phyloP scores from a whole-genome alignment of 441 rosid species.

The Viola pubescens region DNA sequence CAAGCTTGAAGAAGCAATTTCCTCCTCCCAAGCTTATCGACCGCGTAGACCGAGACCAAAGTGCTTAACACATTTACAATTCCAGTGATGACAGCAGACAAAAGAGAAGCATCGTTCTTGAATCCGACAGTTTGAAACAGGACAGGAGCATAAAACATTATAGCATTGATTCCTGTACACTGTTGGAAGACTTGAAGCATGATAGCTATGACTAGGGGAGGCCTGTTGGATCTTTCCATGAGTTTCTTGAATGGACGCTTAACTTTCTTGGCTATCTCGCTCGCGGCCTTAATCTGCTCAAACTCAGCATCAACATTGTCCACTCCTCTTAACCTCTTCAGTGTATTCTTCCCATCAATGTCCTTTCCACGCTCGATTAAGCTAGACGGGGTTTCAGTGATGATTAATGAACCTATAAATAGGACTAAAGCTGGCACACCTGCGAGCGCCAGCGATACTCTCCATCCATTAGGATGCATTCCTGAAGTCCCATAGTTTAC shows the following conservation, averaged over 20 bases:
- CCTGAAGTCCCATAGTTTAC: conserved; percentile 31
- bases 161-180: conserved; percentile 15
- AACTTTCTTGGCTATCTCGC: background rate
- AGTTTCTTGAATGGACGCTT: conserved; percentile 5
- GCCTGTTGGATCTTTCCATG: background rate
- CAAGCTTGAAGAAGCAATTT: conserved; percentile 5
- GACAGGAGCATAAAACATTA: conserved; percentile 16
- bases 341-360: conserved; percentile 8
- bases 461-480: conserved; percentile 33
- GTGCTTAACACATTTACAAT: conserved; percentile 1
- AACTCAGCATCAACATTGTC: conserved; percentile 18
- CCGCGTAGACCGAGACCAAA: conserved; percentile 3
- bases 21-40: conserved; percentile 7
- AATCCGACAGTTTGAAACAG: conserved; percentile 14
- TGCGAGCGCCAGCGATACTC: conserved; percentile 19
- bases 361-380: conserved; percentile 7
- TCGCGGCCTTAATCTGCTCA: conserved; percentile 1
- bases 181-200: conserved; percentile 7
- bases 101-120: conserved; percentile 9
- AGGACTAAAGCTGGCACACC: conserved; percentile 15
- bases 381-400: conserved; percentile 20
- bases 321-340: conserved; percentile 16
- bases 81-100: conserved; percentile 6
- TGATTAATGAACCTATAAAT: conserved; percentile 11
- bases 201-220: conserved; percentile 1